These are phyloP conservation scores for Fraxinus paxiana DNA, from an alignment of 305 asterid species.

Conservation along the genomic window DNA sequence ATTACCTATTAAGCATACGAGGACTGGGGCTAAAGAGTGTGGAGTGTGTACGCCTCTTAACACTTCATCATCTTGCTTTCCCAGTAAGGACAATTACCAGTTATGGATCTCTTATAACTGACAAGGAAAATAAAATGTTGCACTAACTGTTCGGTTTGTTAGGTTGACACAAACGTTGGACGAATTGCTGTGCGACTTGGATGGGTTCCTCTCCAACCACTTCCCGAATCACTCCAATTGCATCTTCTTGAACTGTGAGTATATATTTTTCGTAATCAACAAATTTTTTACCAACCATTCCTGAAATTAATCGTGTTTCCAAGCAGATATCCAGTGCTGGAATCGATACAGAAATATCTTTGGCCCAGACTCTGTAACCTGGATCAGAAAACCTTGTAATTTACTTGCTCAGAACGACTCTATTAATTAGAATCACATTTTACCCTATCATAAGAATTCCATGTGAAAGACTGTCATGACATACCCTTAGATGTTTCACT, in stretches of 20 bases:
- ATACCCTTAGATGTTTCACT: constrained; percentile 25
- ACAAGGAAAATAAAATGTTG: constrained; percentile 21
- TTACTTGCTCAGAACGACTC: constrained; percentile 13
- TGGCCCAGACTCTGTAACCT: constrained; percentile 94
- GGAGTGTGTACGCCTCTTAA: constrained; percentile 86
- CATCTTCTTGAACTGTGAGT: constrained; percentile 94
- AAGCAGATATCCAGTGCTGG: constrained; percentile 74
- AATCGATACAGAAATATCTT: constrained; percentile 80
- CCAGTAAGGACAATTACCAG: constrained; percentile 55
- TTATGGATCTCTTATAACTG: constrained; percentile 22
- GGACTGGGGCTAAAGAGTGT: constrained; percentile 95
- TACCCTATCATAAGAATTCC: not conserved
- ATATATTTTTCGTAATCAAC: constrained; percentile 13
- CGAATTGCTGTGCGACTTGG: constrained; percentile 96
- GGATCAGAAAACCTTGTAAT: constrained; percentile 82
- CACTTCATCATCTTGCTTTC: constrained; percentile 88
- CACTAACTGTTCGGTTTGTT: constrained; percentile 30
- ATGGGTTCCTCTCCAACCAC: constrained; percentile 99
- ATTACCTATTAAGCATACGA: constrained; percentile 73
- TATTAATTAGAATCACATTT: constrained; percentile 17
- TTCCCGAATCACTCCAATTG: constrained; percentile 87
- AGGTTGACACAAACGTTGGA: constrained; percentile 99
- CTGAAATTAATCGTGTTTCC: constrained; percentile 27
- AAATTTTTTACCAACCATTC: constrained; percentile 6
- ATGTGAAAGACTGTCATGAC: not conserved